Conservation (phyloP, 1,284 basidiomycete genomes). For the Sanghuangporus sanghuang region DNA sequence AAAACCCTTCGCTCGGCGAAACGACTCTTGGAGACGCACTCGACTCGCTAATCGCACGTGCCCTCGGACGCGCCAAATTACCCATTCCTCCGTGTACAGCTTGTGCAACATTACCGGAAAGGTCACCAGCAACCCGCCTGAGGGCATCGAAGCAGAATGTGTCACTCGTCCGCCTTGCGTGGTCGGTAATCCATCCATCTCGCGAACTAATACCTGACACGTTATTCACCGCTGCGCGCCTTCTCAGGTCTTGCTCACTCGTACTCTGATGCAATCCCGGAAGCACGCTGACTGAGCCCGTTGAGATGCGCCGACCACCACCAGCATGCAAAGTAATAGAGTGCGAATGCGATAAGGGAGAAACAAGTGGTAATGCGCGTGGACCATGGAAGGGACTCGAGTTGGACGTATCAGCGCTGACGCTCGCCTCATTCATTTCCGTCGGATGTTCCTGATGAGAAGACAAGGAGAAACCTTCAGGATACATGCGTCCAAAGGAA, state of each 20-base stretch:
- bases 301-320: slow-evolving; percentile 11
- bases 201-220: not conserved
- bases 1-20: slow-evolving; percentile 5
- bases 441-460: not conserved
- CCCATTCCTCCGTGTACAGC: not conserved
- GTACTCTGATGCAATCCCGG: slow-evolving; percentile 10
- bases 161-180: slow-evolving; percentile 13
- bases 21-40: slow-evolving; percentile 14
- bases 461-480: not conserved
- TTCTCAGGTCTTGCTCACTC: slow-evolving; percentile 15
- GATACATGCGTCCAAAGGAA: not conserved
- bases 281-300: slow-evolving; percentile 9
- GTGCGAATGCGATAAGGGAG: not conserved
- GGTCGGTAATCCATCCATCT: not conserved
- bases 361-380: slow-evolving; percentile 6
- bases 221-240: slow-evolving; percentile 4
- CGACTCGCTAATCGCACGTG: slow-evolving; percentile 17
- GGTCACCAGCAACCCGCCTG: not conserved
- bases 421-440: not conserved
- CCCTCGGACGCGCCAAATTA: slow-evolving; percentile 1
- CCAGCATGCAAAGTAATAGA: not conserved
- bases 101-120: not conserved
- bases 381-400: slow-evolving; percentile 13
- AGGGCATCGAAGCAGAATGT: slow-evolving; percentile 12
- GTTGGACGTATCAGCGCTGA: slow-evolving; percentile 8